These are phyloP conservation scores for Leishmania mexicana DNA, from an alignment of 208 protist genomes.

Conservation along the genomic window DNA sequence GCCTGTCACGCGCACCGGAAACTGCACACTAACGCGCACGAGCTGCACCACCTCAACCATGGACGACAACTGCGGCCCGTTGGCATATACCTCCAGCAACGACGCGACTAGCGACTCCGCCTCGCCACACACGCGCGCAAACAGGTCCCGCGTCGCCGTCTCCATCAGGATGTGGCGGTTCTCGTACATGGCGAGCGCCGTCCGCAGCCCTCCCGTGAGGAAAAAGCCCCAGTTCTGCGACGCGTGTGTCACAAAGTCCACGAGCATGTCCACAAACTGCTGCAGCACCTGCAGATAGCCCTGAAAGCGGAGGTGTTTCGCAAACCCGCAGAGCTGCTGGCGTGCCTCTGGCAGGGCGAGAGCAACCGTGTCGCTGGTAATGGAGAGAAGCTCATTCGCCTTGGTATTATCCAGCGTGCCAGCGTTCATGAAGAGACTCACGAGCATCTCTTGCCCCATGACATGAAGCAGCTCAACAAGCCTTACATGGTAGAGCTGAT, in stretches of 20 bases:
- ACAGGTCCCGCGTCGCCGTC: conserved; percentile 30
- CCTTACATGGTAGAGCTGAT: conserved; percentile 30
- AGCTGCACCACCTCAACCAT: conserved; percentile 42
- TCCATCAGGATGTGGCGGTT: conserved; percentile 18
- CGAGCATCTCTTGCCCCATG: conserved; percentile 46
- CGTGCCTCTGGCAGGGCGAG: conserved; percentile 25
- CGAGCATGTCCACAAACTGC: conserved; percentile 43
- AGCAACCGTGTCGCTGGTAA: conserved; percentile 26
- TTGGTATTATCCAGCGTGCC: conserved; percentile 51
- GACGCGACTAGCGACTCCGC: conserved; percentile 40
- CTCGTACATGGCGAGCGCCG: conserved; percentile 27
- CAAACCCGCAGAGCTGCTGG: conserved; percentile 25
- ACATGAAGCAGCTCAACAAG: conserved; percentile 42
- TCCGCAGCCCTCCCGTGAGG: conserved; percentile 33
- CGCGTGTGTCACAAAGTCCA: conserved; percentile 46
- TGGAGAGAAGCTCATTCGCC: conserved; percentile 64
- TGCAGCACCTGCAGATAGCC: conserved; percentile 50
- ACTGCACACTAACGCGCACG: conserved; percentile 31
- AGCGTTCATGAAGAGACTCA: conserved; percentile 51
- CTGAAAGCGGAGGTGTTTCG: conserved; percentile 24
- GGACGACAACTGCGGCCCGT: conserved; percentile 17
- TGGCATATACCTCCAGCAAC: conserved; percentile 30
- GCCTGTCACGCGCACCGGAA: conserved; percentile 27
- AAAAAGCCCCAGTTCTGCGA: conserved; percentile 64
- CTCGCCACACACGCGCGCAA: conserved; percentile 29